Evolutionary conservation across 306 rosid genomes (phyloP).

Genomic region (Glycyrrhiza uralensis): DNA sequence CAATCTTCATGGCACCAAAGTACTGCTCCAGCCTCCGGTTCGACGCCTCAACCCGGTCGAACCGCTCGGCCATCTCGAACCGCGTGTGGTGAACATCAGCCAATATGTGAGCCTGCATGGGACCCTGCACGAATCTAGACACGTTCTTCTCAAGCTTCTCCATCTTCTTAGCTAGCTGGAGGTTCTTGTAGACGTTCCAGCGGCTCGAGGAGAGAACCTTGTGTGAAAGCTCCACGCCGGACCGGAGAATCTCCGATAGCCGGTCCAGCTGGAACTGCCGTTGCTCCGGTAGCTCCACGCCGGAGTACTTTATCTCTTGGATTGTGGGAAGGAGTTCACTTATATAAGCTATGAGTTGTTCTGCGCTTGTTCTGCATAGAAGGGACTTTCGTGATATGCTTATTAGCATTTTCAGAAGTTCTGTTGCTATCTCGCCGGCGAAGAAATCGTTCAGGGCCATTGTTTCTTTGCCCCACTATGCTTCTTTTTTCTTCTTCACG

Average conservation of each 20-base stretch:
- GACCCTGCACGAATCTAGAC: conserved; percentile 47
- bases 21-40: conserved; percentile 42
- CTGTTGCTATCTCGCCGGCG: conserved; percentile 80
- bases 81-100: conserved; percentile 77
- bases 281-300: conserved; percentile 55
- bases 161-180: conserved; percentile 60
- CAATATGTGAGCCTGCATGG: conserved; percentile 58
- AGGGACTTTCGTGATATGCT: conserved; percentile 50
- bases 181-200: conserved; percentile 76
- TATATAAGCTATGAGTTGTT: conserved; percentile 38
- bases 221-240: conserved; percentile 59
- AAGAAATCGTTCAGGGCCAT: conserved; percentile 77
- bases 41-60: conserved; percentile 53
- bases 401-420: conserved; percentile 56
- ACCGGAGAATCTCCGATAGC: conserved; percentile 52
- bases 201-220: conserved; percentile 57
- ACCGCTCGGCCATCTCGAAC: conserved; percentile 49
- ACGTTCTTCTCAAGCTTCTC: conserved; percentile 73
- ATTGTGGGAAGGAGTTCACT: conserved; percentile 48
- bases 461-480: neutral
- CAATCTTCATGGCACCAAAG: conserved; percentile 63
- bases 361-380: conserved; percentile 57
- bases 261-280: conserved; percentile 69
- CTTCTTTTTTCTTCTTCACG: neutral
- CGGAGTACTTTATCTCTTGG: conserved; percentile 74